These are phyloP conservation scores for Tylopilus balloui DNA, from an alignment of 768 basidiomycete species.

Conservation along the genomic window DNA sequence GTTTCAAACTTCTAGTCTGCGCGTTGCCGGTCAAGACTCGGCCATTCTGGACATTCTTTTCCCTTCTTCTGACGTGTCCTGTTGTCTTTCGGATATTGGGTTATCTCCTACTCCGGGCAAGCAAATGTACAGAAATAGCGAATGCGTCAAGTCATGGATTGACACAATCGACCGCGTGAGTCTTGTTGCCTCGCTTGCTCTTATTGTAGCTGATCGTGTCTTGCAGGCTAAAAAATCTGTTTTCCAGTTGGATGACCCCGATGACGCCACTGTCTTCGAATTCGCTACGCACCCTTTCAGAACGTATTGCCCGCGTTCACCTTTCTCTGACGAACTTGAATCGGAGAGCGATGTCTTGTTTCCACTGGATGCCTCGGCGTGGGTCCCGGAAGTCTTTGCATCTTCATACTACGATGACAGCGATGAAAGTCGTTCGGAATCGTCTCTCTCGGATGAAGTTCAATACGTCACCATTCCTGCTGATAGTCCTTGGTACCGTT, in stretches of 20 bases:
- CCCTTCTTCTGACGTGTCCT: slow-evolving; percentile 10
- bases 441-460: slow-evolving; percentile 24
- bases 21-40: slow-evolving; percentile 30
- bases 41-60: slow-evolving; percentile 10
- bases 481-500: slow-evolving; percentile 38
- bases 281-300: slow-evolving; percentile 21
- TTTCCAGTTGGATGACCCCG: slow-evolving; percentile 1
- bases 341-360: slow-evolving; percentile 18
- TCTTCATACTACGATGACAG: slow-evolving; percentile 18
- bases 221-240: slow-evolving; percentile 15
- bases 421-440: slow-evolving; percentile 19
- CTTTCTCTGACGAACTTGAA: slow-evolving; percentile 22
- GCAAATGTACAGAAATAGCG: slow-evolving; percentile 23
- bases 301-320: slow-evolving; percentile 11
- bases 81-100: neutral
- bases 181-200: neutral
- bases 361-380: slow-evolving; percentile 13
- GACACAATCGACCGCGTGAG: slow-evolving; percentile 23
- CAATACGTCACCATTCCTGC: slow-evolving; percentile 39
- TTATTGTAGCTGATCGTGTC: neutral
- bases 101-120: slow-evolving; percentile 10
- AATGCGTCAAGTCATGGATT: slow-evolving; percentile 28
- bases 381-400: slow-evolving; percentile 17
- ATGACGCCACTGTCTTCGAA: slow-evolving; percentile 4
- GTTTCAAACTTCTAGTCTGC: slow-evolving; percentile 14